Conservation (phyloP, 805 yeast species). For the Starmerella geochares region DNA sequence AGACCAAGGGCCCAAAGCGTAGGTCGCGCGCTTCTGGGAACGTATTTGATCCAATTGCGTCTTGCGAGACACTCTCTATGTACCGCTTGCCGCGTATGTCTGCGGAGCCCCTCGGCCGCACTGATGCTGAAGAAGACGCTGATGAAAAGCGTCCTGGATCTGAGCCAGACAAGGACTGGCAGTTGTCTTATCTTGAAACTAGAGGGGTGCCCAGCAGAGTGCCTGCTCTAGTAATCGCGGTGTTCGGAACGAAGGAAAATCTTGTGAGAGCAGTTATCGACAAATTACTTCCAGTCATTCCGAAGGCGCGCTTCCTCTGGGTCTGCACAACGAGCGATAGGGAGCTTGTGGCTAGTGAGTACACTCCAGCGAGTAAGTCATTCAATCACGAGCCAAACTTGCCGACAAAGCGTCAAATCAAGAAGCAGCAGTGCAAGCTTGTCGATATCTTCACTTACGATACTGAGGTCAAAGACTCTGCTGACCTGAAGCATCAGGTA, state of each 20-base stretch:
- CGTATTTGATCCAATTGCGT: constrained; percentile 2
- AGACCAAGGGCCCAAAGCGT: too few relatives aligned
- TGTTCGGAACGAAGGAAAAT: background rate
- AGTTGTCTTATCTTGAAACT: background rate
- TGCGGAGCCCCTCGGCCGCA: background rate
- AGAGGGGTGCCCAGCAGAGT: too few relatives aligned
- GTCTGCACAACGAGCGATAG: background rate
- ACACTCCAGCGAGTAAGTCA: background rate
- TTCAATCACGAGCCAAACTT: background rate
- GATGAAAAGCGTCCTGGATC: background rate
- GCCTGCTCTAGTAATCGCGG: background rate
- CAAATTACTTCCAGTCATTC: background rate
- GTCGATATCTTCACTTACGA: background rate
- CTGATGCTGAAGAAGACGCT: background rate
- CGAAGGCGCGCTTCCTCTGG: background rate
- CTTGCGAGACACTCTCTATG: background rate
- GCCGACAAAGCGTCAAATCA: background rate
- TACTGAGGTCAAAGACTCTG: background rate
- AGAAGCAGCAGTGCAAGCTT: background rate
- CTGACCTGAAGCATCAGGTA: too few relatives aligned
- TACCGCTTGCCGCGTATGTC: background rate
- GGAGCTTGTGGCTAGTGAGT: background rate
- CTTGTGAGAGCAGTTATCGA: background rate
- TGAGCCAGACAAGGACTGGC: background rate
- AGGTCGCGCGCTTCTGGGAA: background rate